A percentile compares a stretch with the other conserved stretches of the same genome.
These are phyloP conservation scores for Exophiala mesophila DNA, from an alignment of 2,329 filamentous ascomycete genomes.

Conservation along the genomic window DNA sequence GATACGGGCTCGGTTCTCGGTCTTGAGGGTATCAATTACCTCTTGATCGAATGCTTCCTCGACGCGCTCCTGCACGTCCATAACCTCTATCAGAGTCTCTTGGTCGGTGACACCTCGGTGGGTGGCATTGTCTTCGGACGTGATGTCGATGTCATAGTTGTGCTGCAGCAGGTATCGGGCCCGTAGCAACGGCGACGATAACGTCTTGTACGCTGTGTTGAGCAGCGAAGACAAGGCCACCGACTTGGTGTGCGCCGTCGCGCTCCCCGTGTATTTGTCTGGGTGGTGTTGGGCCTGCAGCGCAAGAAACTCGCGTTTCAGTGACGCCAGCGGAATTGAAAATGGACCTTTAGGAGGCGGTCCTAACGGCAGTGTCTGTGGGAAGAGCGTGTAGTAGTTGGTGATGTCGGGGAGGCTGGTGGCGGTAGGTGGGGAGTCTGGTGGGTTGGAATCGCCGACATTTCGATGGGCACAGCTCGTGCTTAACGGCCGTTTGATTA, in stretches of 20 bases:
- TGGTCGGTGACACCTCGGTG: constrained; percentile 57
- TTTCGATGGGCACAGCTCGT: too few relatives aligned
- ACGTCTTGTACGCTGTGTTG: constrained; percentile 87
- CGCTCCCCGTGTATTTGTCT: constrained; percentile 44
- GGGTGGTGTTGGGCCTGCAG: constrained; percentile 59
- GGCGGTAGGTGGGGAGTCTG: neutral
- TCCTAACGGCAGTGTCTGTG: constrained; percentile 66
- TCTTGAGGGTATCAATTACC: constrained; percentile 60
- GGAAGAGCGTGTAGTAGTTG: constrained; percentile 87
- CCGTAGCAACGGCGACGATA: constrained; percentile 69
- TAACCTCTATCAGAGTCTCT: constrained; percentile 75
- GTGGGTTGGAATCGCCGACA: constrained; percentile 1
- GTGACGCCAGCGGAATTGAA: constrained; percentile 61
- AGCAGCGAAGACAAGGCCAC: constrained; percentile 76
- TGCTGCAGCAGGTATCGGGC: constrained; percentile 80
- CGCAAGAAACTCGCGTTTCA: constrained; percentile 80
- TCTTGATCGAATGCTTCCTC: constrained; percentile 55
- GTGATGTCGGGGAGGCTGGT: constrained; percentile 19
- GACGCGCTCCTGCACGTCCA: constrained; percentile 73
- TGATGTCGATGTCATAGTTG: constrained; percentile 65
- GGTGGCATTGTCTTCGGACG: constrained; percentile 67
- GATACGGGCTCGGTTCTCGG: constrained; percentile 65
- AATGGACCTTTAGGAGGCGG: constrained; percentile 76
- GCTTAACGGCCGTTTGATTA: too few relatives aligned
- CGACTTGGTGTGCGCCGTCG: constrained; percentile 53